Evolutionary conservation across 2,329 filamentous ascomycete species (phyloP).

Genomic region (Colletotrichum euphorbiae): DNA sequence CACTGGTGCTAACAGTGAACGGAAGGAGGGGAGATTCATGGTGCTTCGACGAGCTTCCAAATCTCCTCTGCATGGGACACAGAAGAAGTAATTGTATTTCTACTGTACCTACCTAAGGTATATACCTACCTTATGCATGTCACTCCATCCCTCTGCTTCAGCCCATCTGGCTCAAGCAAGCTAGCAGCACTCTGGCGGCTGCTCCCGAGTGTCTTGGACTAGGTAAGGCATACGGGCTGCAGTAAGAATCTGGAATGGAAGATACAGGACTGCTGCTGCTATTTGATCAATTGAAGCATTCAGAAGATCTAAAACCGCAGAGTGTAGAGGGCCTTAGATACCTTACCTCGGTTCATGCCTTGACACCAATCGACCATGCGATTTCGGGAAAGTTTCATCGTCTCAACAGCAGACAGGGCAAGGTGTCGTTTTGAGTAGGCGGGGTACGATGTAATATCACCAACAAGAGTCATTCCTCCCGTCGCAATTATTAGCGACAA

Average conservation of each 20-base stretch:
- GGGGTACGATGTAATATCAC: constrained; percentile 12
- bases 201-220: not conserved
- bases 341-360: constrained; percentile 15
- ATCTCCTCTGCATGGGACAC: constrained; percentile 8
- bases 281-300: too few species aligned
- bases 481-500: constrained; percentile 16
- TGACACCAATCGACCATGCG: not conserved
- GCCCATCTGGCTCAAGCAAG: too few species aligned
- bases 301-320: not conserved
- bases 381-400: constrained; percentile 28
- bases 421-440: constrained; percentile 23
- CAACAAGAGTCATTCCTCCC: constrained; percentile 6
- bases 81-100: too few species aligned
- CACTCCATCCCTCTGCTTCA: too few species aligned
- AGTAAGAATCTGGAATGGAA: too few species aligned
- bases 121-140: too few species aligned
- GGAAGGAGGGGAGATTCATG: constrained; percentile 33
- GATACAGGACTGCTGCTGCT: too few species aligned
- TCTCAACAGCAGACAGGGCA: not conserved
- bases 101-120: too few species aligned
- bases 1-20: constrained; percentile 24
- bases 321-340: constrained; percentile 8
- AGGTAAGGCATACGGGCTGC: not conserved
- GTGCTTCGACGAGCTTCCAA: constrained; percentile 38
- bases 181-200: not conserved